Conservation (phyloP, 192 early-diverging fungal genomes). For the Backusella australiensis region DNA sequence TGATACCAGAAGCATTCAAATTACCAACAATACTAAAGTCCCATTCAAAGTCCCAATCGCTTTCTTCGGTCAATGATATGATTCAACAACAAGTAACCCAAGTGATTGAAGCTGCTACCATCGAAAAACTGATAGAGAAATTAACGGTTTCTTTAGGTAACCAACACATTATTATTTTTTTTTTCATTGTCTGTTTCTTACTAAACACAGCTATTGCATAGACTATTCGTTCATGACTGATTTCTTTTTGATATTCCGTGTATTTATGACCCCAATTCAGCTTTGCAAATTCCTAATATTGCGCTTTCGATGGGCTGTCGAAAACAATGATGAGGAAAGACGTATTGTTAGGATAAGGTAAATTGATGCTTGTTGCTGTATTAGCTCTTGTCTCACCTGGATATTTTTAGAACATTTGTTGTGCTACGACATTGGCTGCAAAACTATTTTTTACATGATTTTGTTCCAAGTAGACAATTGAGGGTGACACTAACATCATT, state of each 20-base stretch:
- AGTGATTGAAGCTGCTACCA: constrained; percentile 47
- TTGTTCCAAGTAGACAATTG: constrained; percentile 40
- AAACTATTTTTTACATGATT: constrained; percentile 60
- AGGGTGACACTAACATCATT: constrained; percentile 37
- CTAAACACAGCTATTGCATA: constrained; percentile 1
- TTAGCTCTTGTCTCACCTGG: background rate
- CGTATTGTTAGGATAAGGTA: constrained; percentile 54
- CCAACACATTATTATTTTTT: background rate
- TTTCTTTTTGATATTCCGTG: constrained; percentile 60
- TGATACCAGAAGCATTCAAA: background rate
- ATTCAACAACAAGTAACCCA: background rate
- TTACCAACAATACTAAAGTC: background rate
- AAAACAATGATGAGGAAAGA: constrained; percentile 44
- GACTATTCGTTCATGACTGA: constrained; percentile 62
- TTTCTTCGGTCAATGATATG: background rate
- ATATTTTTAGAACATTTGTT: constrained; percentile 47
- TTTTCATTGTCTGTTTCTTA: too few relatives aligned
- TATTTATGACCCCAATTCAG: constrained; percentile 53
- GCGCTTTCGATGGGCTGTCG: constrained; percentile 54
- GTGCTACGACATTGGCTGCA: constrained; percentile 59
- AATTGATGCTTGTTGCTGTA: background rate
- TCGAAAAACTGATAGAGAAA: constrained; percentile 56
- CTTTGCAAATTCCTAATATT: constrained; percentile 52
- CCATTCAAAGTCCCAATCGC: background rate
- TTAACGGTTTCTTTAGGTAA: constrained; percentile 53